These are phyloP conservation scores for Chalaropsis thielavioides DNA, from an alignment of 2,329 filamentous ascomycete genomes.

Conservation along the genomic window DNA sequence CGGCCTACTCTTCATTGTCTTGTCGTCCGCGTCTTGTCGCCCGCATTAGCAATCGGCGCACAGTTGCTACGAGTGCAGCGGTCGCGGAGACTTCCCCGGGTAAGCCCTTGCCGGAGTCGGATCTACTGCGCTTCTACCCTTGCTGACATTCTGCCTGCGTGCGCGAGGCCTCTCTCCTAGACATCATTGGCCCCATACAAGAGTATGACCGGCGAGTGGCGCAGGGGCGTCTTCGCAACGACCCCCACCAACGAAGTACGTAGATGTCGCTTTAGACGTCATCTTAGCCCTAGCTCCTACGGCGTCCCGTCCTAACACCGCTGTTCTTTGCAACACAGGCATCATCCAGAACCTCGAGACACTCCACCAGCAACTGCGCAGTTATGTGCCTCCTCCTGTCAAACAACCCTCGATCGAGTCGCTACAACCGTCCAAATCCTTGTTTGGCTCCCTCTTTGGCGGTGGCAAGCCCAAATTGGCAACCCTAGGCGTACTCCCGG, in stretches of 20 bases:
- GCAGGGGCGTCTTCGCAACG: slow-evolving; percentile 60
- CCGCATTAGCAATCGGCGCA: neutral
- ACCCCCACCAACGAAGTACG: slow-evolving; percentile 77
- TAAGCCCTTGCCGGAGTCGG: neutral
- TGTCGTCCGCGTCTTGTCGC: neutral
- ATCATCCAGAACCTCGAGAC: slow-evolving; percentile 84
- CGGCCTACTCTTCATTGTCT: neutral
- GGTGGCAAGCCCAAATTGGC: slow-evolving; percentile 23
- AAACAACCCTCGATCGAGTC: slow-evolving; percentile 64
- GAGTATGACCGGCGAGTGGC: slow-evolving; percentile 80
- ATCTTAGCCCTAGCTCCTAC: neutral
- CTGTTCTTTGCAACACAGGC: slow-evolving; percentile 32
- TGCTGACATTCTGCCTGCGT: neutral
- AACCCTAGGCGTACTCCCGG: slow-evolving; percentile 43
- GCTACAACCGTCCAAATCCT: slow-evolving; percentile 38
- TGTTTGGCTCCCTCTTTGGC: slow-evolving; percentile 50
- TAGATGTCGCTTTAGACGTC: neutral
- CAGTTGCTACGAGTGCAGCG: neutral
- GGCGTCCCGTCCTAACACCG: neutral
- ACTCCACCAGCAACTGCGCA: slow-evolving; percentile 65
- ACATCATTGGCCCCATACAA: slow-evolving; percentile 52
- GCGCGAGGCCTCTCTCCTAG: neutral
- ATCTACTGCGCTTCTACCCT: neutral
- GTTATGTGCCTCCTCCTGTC: slow-evolving; percentile 61
- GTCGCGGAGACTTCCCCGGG: neutral